Conservation (phyloP, 768 basidiomycete genomes). For the Hemileccinum impolitum region DNA sequence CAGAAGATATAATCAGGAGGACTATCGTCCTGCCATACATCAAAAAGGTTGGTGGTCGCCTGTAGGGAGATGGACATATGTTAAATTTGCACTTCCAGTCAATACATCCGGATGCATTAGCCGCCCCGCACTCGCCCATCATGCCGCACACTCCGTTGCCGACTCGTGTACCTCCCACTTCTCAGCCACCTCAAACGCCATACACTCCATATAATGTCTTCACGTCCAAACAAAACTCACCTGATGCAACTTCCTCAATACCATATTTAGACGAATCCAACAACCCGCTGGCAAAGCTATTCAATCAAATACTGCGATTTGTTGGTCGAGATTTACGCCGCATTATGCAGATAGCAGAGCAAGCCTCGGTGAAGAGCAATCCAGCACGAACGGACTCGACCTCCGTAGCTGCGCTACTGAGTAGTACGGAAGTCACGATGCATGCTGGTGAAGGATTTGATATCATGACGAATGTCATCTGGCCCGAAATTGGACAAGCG, state of each 20-base stretch:
- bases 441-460: conserved; percentile 53
- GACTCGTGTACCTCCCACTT: conserved; percentile 21
- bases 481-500: conserved; percentile 77
- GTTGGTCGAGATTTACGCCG: conserved; percentile 69
- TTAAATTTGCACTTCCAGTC: conserved; percentile 45
- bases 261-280: conserved; percentile 64
- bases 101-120: conserved; percentile 67
- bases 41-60: conserved; percentile 52
- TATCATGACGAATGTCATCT: conserved; percentile 84
- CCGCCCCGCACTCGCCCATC: conserved; percentile 68
- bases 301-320: conserved; percentile 79
- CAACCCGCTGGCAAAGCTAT: conserved; percentile 70
- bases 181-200: conserved; percentile 50
- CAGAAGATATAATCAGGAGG: conserved; percentile 78
- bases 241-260: conserved; percentile 33
- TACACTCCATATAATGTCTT: conserved; percentile 52
- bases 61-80: not conserved
- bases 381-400: conserved; percentile 21
- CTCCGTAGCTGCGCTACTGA: not conserved
- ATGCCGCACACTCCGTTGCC: conserved; percentile 72
- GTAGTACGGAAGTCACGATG: conserved; percentile 2
- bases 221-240: conserved; percentile 39
- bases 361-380: conserved; percentile 49
- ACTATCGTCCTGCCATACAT: conserved; percentile 75
- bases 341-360: conserved; percentile 77